Evolutionary conservation across 208 protist species (phyloP), one percentile per base, ranked within the genome.

Genomic region (Leishmania major): DNA sequence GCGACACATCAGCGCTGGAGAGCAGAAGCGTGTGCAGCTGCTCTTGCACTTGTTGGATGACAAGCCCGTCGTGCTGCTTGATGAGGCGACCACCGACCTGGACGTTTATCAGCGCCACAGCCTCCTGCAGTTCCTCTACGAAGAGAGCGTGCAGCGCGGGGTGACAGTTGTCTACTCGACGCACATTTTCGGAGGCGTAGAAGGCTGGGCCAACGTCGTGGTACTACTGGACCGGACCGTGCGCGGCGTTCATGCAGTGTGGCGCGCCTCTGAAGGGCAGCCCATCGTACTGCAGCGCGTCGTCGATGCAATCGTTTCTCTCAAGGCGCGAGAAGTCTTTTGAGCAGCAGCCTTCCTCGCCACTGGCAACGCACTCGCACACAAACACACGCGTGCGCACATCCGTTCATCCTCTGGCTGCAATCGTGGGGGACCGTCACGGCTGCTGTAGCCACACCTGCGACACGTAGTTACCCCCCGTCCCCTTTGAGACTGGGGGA

Each of bases 51-150:
- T 89, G 28, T 55, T 93, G 37, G 88, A 92, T 31, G 88, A 93
- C 35, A 88, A 87, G 66, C 83, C 87, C 1, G n/a, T 98, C 22
- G 83, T 98, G 67, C 79, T 98, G 51, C 85, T 98, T 37, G 95
- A 98, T 81, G 96, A 98, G 87, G 95, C 95, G 77, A 98, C 97
- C 28, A 86, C 95, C 25, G 96, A 98, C 88, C 88, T 98, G 47
- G 97, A 98, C 81, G 87, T 98, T 37, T 86, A 97, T 60, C 92
- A 94, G 78, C 90, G 97, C 25, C 88, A 97, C 71, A 86, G 84
- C 37, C 87, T 99, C 31, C 88, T 98, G 70, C 66, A 88, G 47
- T 98, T 97, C 79, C 77, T 99, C 47, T 92, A 92, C 81, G 82
- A 89, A 75, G 95, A 98, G 78, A 96, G 91, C 84, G 88, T 90